phyloP scores from a whole-genome alignment of 176 grass and related monocot genomes.

The Triticum aestivum region DNA sequence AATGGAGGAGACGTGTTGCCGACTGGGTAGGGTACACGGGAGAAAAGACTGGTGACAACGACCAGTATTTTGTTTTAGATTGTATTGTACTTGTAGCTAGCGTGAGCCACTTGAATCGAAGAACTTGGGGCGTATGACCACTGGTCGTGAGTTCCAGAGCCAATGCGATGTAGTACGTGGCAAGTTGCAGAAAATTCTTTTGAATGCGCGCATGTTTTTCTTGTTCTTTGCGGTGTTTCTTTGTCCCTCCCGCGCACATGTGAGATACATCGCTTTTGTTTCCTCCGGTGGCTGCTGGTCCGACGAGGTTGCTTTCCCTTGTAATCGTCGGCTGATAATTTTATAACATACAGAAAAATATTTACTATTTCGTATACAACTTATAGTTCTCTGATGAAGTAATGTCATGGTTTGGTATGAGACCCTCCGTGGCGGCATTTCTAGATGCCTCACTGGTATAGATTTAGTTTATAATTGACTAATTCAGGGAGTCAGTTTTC shows the following conservation, averaged over 20 bases:
- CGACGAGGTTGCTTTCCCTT: constrained; percentile 16
- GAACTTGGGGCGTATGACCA: neutral
- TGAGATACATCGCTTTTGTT: constrained; percentile 20
- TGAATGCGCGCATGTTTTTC: neutral
- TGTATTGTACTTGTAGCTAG: constrained; percentile 28
- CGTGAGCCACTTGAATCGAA: neutral
- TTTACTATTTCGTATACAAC: neutral
- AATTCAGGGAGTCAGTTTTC: no score
- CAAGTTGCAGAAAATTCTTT: neutral
- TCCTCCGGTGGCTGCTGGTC: neutral
- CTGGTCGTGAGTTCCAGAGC: constrained; percentile 11
- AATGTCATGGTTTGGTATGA: neutral
- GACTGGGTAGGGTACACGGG: neutral
- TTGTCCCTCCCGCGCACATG: neutral
- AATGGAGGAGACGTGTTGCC: neutral
- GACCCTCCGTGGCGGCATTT: neutral
- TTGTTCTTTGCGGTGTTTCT: neutral
- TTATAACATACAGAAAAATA: no score
- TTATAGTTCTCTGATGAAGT: neutral
- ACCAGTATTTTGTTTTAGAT: neutral
- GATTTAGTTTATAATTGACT: neutral
- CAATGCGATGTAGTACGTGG: no score
- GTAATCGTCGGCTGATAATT: constrained; percentile 1
- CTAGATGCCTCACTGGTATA: neutral
- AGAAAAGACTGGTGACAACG: constrained; percentile 8